Evolutionary conservation across 2,329 filamentous ascomycete species (phyloP).

Genomic region (Pseudogymnoascus sp.): DNA sequence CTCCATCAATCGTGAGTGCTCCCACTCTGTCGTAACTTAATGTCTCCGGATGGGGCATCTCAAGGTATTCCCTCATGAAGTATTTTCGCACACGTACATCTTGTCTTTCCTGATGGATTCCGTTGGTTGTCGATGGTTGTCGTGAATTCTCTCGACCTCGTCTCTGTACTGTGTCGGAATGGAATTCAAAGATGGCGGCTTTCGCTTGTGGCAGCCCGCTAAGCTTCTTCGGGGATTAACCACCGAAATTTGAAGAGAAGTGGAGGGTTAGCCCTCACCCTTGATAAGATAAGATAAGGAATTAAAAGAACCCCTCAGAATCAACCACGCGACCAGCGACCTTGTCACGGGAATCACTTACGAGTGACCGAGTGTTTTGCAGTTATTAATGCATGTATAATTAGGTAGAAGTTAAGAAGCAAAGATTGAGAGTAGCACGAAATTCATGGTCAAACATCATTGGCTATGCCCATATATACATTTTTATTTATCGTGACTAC

Average conservation of each 20-base stretch:
- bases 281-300: constrained; percentile 7
- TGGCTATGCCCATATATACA: background rate
- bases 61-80: constrained; percentile 1
- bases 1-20: constrained; percentile 8
- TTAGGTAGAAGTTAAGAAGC: background rate
- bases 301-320: background rate
- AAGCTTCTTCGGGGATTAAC: constrained; percentile 3
- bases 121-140: constrained; percentile 12
- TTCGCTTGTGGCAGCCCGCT: constrained; percentile 3
- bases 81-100: constrained; percentile 12
- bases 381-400: background rate
- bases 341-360: background rate
- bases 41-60: background rate
- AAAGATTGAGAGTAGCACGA: background rate
- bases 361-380: background rate
- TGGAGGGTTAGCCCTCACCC: constrained; percentile 7
- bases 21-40: constrained; percentile 5
- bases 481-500: background rate
- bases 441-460: background rate
- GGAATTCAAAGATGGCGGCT: constrained; percentile 9
- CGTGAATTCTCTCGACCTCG: constrained; percentile 11
- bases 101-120: constrained; percentile 10
- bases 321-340: background rate
- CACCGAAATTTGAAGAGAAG: background rate
- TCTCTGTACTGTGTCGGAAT: constrained; percentile 9